Conservation (phyloP, 1,284 basidiomycete genomes). For the Ustilago lituana region DNA sequence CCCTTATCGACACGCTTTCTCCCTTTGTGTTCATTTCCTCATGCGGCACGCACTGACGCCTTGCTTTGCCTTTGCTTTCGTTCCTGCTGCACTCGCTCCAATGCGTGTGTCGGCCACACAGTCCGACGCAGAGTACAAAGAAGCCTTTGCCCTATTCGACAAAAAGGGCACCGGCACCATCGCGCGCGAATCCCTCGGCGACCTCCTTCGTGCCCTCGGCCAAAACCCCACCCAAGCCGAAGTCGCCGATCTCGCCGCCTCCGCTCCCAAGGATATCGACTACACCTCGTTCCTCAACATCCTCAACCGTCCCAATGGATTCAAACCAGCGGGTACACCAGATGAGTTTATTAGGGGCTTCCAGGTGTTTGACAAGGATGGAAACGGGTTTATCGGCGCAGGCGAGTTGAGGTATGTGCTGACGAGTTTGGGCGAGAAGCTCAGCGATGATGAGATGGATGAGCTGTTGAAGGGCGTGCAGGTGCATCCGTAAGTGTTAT, state of each 20-base stretch:
- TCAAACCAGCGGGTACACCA: slow-evolving; percentile 77
- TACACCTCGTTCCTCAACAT: slow-evolving; percentile 80
- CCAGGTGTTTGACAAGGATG: slow-evolving; percentile 98
- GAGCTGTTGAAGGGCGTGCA: slow-evolving; percentile 95
- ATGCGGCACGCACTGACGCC: no score
- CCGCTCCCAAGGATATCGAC: slow-evolving; percentile 79
- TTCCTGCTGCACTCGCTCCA: no score
- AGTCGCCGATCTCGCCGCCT: slow-evolving; percentile 81
- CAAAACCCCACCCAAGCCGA: slow-evolving; percentile 99
- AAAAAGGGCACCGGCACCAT: slow-evolving; percentile 93
- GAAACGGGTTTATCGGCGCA: slow-evolving; percentile 93
- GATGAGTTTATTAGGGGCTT: slow-evolving; percentile 99
- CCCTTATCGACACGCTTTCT: no score
- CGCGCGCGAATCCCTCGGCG: slow-evolving; percentile 87
- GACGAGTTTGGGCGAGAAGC: slow-evolving; percentile 95
- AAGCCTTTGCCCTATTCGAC: slow-evolving; percentile 97
- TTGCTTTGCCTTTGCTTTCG: no score
- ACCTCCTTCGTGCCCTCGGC: slow-evolving; percentile 90
- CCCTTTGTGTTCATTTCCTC: no score
- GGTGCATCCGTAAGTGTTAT: slow-evolving; percentile 81
- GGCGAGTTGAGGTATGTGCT: slow-evolving; percentile 92
- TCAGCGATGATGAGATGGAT: slow-evolving; percentile 96
- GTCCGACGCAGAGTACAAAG: slow-evolving; percentile 72
- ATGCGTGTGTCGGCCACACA: slow-evolving; percentile 2
- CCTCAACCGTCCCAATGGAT: slow-evolving; percentile 92